A percentile compares a stretch with the other conserved stretches of the same genome.
phyloP scores from a whole-genome alignment of 192 early-diverging fungal species.

The Spizellomyces punctatus region DNA sequence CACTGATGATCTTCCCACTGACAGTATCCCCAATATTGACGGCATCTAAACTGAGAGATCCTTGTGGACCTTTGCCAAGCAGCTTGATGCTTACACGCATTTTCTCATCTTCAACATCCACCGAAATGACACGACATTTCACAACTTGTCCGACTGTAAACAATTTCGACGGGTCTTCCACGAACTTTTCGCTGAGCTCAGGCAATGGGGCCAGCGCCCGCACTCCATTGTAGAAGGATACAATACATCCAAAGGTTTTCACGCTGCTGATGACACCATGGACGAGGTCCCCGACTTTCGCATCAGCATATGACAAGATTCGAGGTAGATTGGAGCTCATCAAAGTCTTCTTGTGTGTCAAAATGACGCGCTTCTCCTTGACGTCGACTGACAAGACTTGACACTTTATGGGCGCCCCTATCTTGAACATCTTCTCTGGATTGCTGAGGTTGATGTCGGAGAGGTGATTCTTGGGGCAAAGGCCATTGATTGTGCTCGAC shows the following conservation, averaged over 20 bases:
- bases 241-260: slow-evolving; percentile 67
- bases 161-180: slow-evolving; percentile 61
- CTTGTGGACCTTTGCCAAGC: slow-evolving; percentile 35
- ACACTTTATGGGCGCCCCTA: slow-evolving; percentile 71
- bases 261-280: slow-evolving; percentile 68
- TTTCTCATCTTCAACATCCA: slow-evolving; percentile 56
- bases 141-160: slow-evolving; percentile 76
- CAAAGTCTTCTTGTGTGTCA: slow-evolving; percentile 78
- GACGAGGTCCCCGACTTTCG: slow-evolving; percentile 60
- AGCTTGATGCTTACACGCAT: slow-evolving; percentile 73
- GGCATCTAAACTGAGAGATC: slow-evolving; percentile 35
- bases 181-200: slow-evolving; percentile 57
- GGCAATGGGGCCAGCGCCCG: slow-evolving; percentile 68
- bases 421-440: slow-evolving; percentile 75
- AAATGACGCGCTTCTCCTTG: slow-evolving; percentile 55
- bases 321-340: slow-evolving; percentile 71
- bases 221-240: slow-evolving; percentile 79
- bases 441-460: slow-evolving; percentile 75
- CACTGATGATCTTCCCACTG: slow-evolving; percentile 57
- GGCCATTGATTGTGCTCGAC: slow-evolving; percentile 57
- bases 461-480: slow-evolving; percentile 75
- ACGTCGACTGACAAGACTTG: slow-evolving; percentile 61
- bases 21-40: slow-evolving; percentile 52
- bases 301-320: slow-evolving; percentile 61
- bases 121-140: slow-evolving; percentile 71